Conservation (phyloP, 768 basidiomycete species). For the Russula sp. region DNA sequence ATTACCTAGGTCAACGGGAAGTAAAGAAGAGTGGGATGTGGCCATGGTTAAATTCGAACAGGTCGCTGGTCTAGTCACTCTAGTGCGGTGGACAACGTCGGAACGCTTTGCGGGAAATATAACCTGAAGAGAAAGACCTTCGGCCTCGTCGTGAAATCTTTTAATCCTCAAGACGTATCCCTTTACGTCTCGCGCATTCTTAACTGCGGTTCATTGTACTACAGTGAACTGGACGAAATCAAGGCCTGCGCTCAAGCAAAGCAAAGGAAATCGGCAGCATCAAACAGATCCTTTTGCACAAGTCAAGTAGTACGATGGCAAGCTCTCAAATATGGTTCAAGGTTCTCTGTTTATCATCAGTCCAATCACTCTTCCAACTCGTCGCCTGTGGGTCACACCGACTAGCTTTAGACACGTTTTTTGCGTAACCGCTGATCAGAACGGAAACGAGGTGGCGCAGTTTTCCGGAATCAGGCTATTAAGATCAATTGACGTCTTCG, state of each 20-base stretch:
- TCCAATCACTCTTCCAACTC: background rate
- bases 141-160: background rate
- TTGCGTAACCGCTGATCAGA: background rate
- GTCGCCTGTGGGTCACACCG: background rate
- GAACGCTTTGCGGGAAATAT: background rate
- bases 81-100: background rate
- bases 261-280: background rate
- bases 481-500: background rate
- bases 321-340: conserved; percentile 3
- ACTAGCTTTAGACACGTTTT: background rate
- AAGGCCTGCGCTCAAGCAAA: background rate
- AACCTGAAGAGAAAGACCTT: background rate
- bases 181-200: too few relatives aligned
- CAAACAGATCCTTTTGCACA: background rate
- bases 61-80: background rate
- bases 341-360: background rate
- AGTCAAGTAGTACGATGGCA: conserved; percentile 10
- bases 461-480: background rate
- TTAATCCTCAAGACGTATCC: conserved; percentile 1
- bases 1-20: background rate
- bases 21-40: conserved; percentile 2
- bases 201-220: background rate
- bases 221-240: conserved; percentile 10
- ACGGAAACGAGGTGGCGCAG: background rate
- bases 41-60: background rate